Percentiles rank a stretch among this genome's conserved stretches.
phyloP scores from a whole-genome alignment of 768 basidiomycete species.

The Trametes coccinea region DNA sequence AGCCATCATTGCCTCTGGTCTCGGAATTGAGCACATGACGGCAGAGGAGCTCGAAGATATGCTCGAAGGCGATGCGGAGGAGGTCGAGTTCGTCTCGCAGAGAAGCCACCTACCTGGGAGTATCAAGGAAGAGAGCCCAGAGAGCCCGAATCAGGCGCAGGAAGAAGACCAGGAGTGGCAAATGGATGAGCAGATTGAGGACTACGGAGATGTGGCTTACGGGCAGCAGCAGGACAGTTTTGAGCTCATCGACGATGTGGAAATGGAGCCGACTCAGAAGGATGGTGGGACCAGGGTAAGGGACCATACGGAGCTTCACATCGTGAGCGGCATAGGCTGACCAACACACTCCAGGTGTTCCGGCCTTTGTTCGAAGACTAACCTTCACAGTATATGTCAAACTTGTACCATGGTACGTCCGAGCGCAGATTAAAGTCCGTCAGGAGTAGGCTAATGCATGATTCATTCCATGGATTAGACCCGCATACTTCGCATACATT shows the following conservation, averaged over 20 bases:
- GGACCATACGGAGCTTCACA: background rate
- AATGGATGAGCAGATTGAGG: slow-evolving; percentile 24
- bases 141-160: background rate
- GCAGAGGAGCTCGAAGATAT: slow-evolving; percentile 59
- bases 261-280: slow-evolving; percentile 32
- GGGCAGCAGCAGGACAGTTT: slow-evolving; percentile 24
- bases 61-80: slow-evolving; percentile 61
- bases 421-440: background rate
- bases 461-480: background rate
- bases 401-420: background rate
- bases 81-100: slow-evolving; percentile 36
- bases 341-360: slow-evolving; percentile 24
- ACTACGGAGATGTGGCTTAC: slow-evolving; percentile 24
- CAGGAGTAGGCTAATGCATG: background rate
- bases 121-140: background rate
- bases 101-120: background rate
- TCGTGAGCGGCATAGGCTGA: slow-evolving; percentile 2
- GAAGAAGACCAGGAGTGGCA: slow-evolving; percentile 14
- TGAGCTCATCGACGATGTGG: slow-evolving; percentile 29
- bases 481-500: background rate
- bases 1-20: slow-evolving; percentile 56
- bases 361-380: slow-evolving; percentile 35
- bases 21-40: slow-evolving; percentile 69
- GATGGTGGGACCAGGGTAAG: slow-evolving; percentile 25
- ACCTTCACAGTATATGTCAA: background rate